A percentile compares a stretch with the other conserved stretches of the same genome.
phyloP scores from a whole-genome alignment of 345 rosid genomes.

The Erodium maritimum region DNA sequence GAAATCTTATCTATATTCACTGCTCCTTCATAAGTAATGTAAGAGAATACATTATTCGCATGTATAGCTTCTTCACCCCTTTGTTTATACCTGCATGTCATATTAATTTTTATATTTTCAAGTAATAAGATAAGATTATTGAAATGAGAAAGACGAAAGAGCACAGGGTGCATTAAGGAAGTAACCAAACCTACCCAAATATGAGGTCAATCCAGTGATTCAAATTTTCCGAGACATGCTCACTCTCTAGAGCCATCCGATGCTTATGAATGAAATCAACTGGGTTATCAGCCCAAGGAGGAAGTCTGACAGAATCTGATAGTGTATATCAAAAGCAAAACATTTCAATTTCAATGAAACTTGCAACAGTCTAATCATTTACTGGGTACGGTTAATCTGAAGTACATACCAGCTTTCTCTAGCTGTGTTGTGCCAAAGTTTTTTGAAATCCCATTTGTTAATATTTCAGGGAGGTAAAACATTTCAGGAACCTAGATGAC shows the following conservation, averaged over 20 bases:
- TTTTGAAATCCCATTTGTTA: conserved; percentile 76
- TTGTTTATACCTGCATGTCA: conserved; percentile 68
- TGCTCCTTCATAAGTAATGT: conserved; percentile 92
- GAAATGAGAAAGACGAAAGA: conserved; percentile 1
- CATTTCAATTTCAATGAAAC: neutral
- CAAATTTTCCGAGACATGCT: conserved; percentile 87
- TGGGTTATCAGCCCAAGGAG: conserved; percentile 90
- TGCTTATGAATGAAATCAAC: conserved; percentile 94
- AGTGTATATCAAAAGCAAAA: conserved; percentile 8
- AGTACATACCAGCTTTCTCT: conserved; percentile 73
- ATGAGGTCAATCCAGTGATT: conserved; percentile 98
- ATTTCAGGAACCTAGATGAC: conserved; percentile 79
- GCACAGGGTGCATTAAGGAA: neutral
- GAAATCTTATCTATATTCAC: conserved; percentile 82
- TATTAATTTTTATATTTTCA: conserved; percentile 4
- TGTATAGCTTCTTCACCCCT: conserved; percentile 95
- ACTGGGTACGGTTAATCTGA: neutral
- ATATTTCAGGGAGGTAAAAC: conserved; percentile 89
- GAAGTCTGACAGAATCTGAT: conserved; percentile 85
- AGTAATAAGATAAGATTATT: neutral
- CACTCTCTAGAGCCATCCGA: conserved; percentile 91
- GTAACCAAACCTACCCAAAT: conserved; percentile 56
- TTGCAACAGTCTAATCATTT: neutral
- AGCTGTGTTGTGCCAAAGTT: conserved; percentile 90
- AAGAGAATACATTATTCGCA: conserved; percentile 93